Base-by-base conservation (phyloP, 495 filamentous ascomycete species). In the Podospora sp. region DNA sequence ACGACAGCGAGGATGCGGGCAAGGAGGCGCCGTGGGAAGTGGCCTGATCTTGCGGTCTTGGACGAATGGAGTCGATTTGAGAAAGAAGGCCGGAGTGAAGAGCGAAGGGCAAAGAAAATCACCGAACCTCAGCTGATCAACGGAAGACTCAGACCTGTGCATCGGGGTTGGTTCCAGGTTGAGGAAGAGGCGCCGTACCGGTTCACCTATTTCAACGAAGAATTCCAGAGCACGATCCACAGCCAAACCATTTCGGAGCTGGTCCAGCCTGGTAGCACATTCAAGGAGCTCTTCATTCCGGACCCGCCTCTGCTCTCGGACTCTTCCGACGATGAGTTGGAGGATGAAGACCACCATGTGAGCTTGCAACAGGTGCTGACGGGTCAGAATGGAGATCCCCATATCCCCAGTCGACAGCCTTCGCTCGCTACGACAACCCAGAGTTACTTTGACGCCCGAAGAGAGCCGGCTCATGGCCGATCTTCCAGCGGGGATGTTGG, bases 141-240 rank as follows among this genome's bases (percentile, higher is more conserved):
- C 58, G 95, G 95, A 8, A 86, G 95, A 62, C 75, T 98, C 60
- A 88, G 95, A 9, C 93, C 95, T 8, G 79, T 84, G 8, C 89
- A 92, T 66, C 92, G 90, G 61, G 81, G 83, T 6, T 99, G 95
- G 95, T 92, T 94, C 75, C 85, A 89, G 25, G 88, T 91, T 65
- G 92, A 95, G 69, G 93, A 97, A 46, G 96, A 97, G 60, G 89
- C 89, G 0, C 95, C 95, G 0, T 99, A 96, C 74, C 87, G 95
- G 52, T 98, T 96, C 75, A 99, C 95, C 1, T 99, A 99, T 72
- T 99, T 99, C 83, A 97, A 97, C 75, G 95, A 98, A 72, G 92
- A 97, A 68, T 92, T 98, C 66, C 88, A 89, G 57, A 93, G 90
- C 72, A 98, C 95, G 0, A 95, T 98, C 68, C 95, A 98, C 75